Base-by-base conservation (phyloP, 345 rosid species). In the Noccaea caerulescens region DNA sequence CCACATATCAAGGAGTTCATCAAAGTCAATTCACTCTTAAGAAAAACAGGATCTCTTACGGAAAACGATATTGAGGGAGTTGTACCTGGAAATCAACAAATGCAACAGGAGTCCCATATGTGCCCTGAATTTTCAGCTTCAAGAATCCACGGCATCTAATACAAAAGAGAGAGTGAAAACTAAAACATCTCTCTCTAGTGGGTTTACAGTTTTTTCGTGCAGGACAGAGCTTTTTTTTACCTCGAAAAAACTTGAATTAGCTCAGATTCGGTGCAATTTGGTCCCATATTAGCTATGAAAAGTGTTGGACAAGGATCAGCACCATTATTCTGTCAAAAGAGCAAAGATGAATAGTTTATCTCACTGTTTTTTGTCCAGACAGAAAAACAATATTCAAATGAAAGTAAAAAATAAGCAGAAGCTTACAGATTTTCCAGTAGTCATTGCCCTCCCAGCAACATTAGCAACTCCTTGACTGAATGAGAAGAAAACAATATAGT, bases 61-160 rank as follows among this genome's bases (percentile, higher is more conserved):
- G 39, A 38, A 53, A 73, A 50, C 44, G 51, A 36, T 18, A 60
- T 50, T 12, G 23, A 12, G 46, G 25, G 39, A 49, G 10, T 32
- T 33, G 60, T 76, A 93, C 96, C 98, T 86, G 89, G 60, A 90
- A 91, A 80, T 93, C 97, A 61, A 90, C 89, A 81, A 93, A 88
- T 76, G 97, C 97, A 77, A 93, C 92, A 13, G 90, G 88, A 63
- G 88, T 69, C 54, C 96, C 92, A 43, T 88, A 86, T 5, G 90
- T 90, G 72, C 88, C 80, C 80, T 91, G 93, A 82, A 88, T 87
- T 73, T 90, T 93, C 75, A 90, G 65, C 73, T 88, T 90, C 84
- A 88, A 77, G 82, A 88, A 93, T 45, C 97, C 98, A 61, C 85
- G 85, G 68, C 86, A 87, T 75, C 98, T 91, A 72, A 46, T 41